Evolutionary conservation across 2,329 filamentous ascomycete genomes (phyloP).

Genomic region (Neodidymelliopsis sp.): DNA sequence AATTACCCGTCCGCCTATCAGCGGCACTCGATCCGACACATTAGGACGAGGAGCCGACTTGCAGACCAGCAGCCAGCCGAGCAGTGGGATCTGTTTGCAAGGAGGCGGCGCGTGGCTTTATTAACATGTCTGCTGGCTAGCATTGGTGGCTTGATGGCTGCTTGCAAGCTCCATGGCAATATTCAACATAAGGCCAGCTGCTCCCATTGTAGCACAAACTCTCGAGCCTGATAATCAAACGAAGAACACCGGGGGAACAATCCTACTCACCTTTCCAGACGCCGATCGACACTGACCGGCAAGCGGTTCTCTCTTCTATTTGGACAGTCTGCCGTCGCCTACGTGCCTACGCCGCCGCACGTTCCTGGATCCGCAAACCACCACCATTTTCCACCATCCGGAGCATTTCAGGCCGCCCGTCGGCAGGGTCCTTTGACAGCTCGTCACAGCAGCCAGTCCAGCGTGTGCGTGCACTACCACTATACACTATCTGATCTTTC

Average conservation of each 20-base stretch:
- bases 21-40: constrained; percentile 21
- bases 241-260: constrained; percentile 23
- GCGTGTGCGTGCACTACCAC: no score
- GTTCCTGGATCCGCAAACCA: constrained; percentile 26
- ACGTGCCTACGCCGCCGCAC: constrained; percentile 15
- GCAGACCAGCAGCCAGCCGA: constrained; percentile 30
- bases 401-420: constrained; percentile 9
- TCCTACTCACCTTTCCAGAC: constrained; percentile 19
- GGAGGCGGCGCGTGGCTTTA: constrained; percentile 36
- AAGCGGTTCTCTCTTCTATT: constrained; percentile 23
- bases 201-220: constrained; percentile 30
- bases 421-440: constrained; percentile 5
- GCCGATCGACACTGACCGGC: constrained; percentile 34
- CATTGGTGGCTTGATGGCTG: constrained; percentile 37
- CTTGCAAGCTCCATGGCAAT: constrained; percentile 30
- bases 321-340: constrained; percentile 25
- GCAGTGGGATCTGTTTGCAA: constrained; percentile 26
- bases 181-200: constrained; percentile 39
- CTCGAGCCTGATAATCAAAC: constrained; percentile 23
- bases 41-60: constrained; percentile 10
- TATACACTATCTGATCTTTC: neutral
- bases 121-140: constrained; percentile 28
- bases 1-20: constrained; percentile 19
- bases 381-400: constrained; percentile 15
- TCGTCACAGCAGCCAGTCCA: constrained; percentile 8